Evolutionary conservation across 176 grass and related monocot genomes (phyloP), one percentile per base, ranked within the genome.

Genomic region (maize (Zea mays)): DNA sequence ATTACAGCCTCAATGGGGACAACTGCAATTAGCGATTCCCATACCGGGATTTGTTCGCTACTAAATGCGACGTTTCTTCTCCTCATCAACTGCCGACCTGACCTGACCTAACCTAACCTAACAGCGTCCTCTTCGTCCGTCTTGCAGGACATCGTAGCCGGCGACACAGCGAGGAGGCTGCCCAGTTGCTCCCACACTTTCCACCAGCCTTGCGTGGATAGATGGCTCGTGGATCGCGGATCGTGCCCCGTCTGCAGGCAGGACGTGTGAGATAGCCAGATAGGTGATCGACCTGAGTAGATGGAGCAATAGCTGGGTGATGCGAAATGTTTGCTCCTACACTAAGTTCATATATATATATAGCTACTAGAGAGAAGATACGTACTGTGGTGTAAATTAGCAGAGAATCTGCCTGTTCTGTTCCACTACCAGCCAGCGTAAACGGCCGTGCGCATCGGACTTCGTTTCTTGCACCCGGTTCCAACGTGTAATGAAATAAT

Each of bases 231-330:
- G 62, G 80, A 76, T 34, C 90, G 84, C 44, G 87, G 87, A 1
- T 90, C 93, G 20, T 96, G 93, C 81, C 93, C 93, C 62, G 90
- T 96, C 10, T 96, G 93, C 63, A 80, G 93, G 76, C 93, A 96
- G 52, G 50, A 81, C 75, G 90, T 92, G 69, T 85, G 85, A 77
- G 14, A 40, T n/a, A 56, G 58, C 27, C 27, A 27, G 27, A 27
- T 27, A n/a, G n/a, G n/a, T n/a, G n/a, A n/a, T 8, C 51, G 72
- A 61, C 7, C 5, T 14, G 20, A 6, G 1, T 55, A 72, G 41
- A 49, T 43, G 49, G 20, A 43, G 65, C 6, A 51, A 13, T 12
- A 79, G 74, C n/a, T 62, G 42, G 65, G 62, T 19, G 72, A 60
- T 45, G 43, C 8, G 72, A 51, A 37, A 54, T 68, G 43, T 68